These are phyloP conservation scores for Carex littledalei DNA, from an alignment of 176 grass and related monocot species.

Conservation along the genomic window DNA sequence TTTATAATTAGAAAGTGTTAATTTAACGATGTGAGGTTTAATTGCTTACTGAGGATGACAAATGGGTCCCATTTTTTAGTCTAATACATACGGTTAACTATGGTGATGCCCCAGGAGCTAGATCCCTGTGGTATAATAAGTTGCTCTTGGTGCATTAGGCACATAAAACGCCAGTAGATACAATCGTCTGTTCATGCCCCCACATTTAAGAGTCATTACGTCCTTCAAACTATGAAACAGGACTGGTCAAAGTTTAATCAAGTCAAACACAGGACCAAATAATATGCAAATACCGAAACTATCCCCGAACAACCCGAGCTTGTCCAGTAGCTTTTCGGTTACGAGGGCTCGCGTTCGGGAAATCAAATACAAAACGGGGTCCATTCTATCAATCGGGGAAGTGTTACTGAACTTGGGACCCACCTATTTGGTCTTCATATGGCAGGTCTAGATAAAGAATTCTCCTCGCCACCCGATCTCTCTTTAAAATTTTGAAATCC, in stretches of 20 bases:
- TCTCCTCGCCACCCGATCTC: not conserved
- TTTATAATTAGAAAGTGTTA: not conserved
- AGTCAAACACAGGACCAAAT: not conserved
- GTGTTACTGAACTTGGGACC: not conserved
- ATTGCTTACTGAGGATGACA: not conserved
- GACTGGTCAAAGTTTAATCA: not conserved
- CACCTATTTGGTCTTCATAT: not conserved
- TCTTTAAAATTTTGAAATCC: conserved; percentile 51
- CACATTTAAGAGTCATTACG: not conserved
- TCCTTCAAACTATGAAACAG: not conserved
- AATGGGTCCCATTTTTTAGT: not conserved
- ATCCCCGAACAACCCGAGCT: not conserved
- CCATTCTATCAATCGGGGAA: not conserved
- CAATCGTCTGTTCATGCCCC: not conserved
- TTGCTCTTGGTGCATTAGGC: not conserved
- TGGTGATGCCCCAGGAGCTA: not conserved
- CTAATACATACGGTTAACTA: not conserved
- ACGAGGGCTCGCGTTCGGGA: not conserved
- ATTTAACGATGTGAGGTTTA: not conserved
- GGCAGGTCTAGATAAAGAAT: not conserved
- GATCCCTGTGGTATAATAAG: not conserved
- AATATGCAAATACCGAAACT: not conserved
- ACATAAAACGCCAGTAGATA: not conserved
- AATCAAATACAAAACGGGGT: conserved; percentile 1
- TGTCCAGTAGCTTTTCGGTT: conserved; percentile 1